Conservation (phyloP, 208 protist genomes). For the Acanthamoeba healyi region DNA sequence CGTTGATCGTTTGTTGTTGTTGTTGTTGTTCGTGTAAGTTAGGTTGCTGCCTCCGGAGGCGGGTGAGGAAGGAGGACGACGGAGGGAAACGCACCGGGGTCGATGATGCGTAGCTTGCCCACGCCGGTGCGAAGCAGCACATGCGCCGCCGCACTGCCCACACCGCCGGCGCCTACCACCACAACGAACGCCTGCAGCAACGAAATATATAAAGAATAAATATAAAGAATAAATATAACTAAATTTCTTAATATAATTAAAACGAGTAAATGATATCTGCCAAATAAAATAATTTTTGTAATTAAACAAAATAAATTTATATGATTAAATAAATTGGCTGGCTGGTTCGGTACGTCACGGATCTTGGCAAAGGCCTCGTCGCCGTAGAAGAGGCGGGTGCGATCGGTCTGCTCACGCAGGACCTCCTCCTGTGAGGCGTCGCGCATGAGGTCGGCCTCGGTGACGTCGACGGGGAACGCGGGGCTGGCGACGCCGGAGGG, state of each 20-base stretch:
- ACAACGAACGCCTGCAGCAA: slow-evolving; percentile 78
- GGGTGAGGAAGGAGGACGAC: too few relatives aligned
- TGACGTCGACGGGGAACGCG: not conserved
- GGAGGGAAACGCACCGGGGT: slow-evolving; percentile 67
- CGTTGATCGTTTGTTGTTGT: too few relatives aligned
- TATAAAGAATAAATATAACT: too few relatives aligned
- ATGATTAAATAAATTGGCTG: not conserved
- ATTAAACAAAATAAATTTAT: not conserved
- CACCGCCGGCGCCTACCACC: slow-evolving; percentile 84
- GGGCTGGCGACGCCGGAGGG: not conserved
- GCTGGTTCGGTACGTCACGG: slow-evolving; percentile 18
- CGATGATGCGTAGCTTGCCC: slow-evolving; percentile 81
- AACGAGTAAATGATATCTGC: too few relatives aligned
- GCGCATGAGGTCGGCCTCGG: not conserved
- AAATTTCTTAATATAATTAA: too few relatives aligned
- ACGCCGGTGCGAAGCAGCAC: slow-evolving; percentile 83
- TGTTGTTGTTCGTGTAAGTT: too few relatives aligned
- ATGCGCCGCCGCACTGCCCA: slow-evolving; percentile 81
- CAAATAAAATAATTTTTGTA: too few relatives aligned
- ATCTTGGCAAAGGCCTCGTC: slow-evolving; percentile 73
- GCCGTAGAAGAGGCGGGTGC: slow-evolving; percentile 79
- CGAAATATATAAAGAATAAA: too few relatives aligned
- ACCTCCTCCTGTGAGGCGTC: slow-evolving; percentile 55
- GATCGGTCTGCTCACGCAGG: slow-evolving; percentile 78
- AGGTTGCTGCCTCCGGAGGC: too few relatives aligned